Conservation (phyloP, 257 asterid genomes). For the Schizonepeta tenuifolia region DNA sequence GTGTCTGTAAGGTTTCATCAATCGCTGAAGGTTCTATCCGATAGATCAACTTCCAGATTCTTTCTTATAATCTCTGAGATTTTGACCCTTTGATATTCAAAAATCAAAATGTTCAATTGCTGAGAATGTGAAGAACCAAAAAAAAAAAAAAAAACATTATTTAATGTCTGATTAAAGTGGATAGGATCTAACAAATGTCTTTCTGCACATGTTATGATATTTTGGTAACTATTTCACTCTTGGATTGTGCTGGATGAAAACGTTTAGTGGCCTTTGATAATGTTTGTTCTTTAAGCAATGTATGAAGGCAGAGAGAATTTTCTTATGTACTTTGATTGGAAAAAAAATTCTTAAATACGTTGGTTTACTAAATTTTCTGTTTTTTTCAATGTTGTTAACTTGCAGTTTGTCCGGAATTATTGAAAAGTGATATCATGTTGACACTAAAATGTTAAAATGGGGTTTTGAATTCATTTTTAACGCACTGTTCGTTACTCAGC, state of each 20-base stretch:
- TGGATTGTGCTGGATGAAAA: neutral
- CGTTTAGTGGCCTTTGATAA: neutral
- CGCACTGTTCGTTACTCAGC: no score
- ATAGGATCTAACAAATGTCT: neutral
- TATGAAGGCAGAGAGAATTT: no score
- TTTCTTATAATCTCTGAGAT: constrained; percentile 2
- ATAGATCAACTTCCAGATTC: constrained; percentile 34
- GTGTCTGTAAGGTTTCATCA: constrained; percentile 80
- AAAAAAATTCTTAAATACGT: no score
- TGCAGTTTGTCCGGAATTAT: no score
- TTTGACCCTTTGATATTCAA: constrained; percentile 6
- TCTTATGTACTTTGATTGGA: no score
- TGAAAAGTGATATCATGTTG: no score
- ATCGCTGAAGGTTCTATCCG: constrained; percentile 68
- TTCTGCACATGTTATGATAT: neutral
- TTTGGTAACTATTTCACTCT: neutral
- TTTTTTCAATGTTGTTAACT: no score
- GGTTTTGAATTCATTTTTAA: no score
- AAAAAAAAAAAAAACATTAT: no score
- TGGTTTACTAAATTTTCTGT: no score
- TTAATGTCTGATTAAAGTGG: constrained; percentile 17
- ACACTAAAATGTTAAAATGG: no score
- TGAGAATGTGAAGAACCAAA: constrained; percentile 13
- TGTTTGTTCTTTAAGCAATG: no score
- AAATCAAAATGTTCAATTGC: constrained; percentile 4